A percentile compares a stretch with the other conserved stretches of the same genome.
Conservation (phyloP, 2,329 filamentous ascomycete species). For the Phaeosphaeriaceae sp. region DNA sequence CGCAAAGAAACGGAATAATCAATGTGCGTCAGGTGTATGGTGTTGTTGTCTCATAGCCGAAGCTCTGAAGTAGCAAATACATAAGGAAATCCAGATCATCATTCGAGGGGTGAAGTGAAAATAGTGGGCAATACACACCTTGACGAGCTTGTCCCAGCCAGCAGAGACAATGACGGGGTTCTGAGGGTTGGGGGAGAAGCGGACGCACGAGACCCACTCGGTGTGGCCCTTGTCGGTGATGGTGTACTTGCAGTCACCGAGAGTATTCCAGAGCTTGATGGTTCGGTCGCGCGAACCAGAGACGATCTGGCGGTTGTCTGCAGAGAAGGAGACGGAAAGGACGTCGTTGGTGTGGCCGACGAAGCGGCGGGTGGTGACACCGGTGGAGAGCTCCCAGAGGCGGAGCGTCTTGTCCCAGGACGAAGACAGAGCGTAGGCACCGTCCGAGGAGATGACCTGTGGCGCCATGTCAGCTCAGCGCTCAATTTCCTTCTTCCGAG, state of each 20-base stretch:
- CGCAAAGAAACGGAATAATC: background rate
- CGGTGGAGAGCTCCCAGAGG: slow-evolving; percentile 97
- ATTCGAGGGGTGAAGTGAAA: slow-evolving; percentile 59
- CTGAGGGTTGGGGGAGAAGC: slow-evolving; percentile 99
- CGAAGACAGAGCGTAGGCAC: slow-evolving; percentile 96
- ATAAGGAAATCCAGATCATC: slow-evolving; percentile 84
- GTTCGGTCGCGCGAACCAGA: slow-evolving; percentile 97
- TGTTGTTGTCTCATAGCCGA: slow-evolving; percentile 97
- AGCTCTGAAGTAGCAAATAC: slow-evolving; percentile 99
- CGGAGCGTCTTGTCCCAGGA: slow-evolving; percentile 99
- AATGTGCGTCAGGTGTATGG: slow-evolving; percentile 74
- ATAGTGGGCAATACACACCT: slow-evolving; percentile 74
- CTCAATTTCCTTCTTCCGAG: slow-evolving; percentile 22
- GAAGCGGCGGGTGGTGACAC: slow-evolving; percentile 96
- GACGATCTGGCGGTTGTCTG: slow-evolving; percentile 99
- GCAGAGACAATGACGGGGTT: slow-evolving; percentile 99
- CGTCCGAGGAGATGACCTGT: slow-evolving; percentile 98
- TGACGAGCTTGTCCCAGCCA: slow-evolving; percentile 99
- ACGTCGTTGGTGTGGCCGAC: slow-evolving; percentile 99
- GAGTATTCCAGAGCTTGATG: slow-evolving; percentile 99
- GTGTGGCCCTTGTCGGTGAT: slow-evolving; percentile 99
- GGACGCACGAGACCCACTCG: slow-evolving; percentile 99
- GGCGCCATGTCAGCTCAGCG: slow-evolving; percentile 44
- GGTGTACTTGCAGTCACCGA: slow-evolving; percentile 99
- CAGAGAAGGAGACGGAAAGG: slow-evolving; percentile 99